Evolutionary conservation across 73 alveolate genomes (phyloP), one percentile per base, ranked within the genome.

Genomic region (Tetrahymena thermophila): DNA sequence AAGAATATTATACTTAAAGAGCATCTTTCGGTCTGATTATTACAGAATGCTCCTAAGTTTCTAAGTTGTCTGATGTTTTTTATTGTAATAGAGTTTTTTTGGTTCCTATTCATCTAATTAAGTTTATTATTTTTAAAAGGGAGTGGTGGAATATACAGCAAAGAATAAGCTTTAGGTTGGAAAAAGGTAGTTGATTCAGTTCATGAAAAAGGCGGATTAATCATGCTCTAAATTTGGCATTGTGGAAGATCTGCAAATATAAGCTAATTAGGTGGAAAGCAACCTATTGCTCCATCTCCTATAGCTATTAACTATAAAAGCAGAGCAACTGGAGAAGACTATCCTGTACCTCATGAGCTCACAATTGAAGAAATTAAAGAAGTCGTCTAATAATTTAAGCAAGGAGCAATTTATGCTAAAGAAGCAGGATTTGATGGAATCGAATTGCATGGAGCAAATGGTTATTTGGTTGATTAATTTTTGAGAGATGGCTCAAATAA

Each of bases 371-470:
- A 96, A 94, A 96, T 96, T 34, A 34, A 95, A 95, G 84, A 96
- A 94, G 96, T 97, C 21, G 95, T 96, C 56, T 71, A 97, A 83
- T 84, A 93, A 89, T 97, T 97, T 94, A 96, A 95, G 57, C 93
- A 94, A 94, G 98, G 96, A 7, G 98, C 99, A 35, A 93, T 93
- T 85, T 95, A 97, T 84, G 98, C 97, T 13, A 97, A 97, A 95
- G 95, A 97, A 93, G 99, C 99, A 34, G 99, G 99, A 84, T 97
- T 97, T 93, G 99, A 97, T 96, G 98, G 98, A 6, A 96, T 97
- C 58, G 97, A 97, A 94, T 84, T 97, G 35, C 98, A 97, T 97
- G 98, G 96, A 10, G 99, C 97, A n/a, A 96, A 96, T 35, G 97
- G 97, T 31, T 93, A 37, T 83, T 94, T 97, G 19, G 95, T 94